Base-by-base conservation (phyloP, 306 rosid species). In the Carpinus viminea region DNA sequence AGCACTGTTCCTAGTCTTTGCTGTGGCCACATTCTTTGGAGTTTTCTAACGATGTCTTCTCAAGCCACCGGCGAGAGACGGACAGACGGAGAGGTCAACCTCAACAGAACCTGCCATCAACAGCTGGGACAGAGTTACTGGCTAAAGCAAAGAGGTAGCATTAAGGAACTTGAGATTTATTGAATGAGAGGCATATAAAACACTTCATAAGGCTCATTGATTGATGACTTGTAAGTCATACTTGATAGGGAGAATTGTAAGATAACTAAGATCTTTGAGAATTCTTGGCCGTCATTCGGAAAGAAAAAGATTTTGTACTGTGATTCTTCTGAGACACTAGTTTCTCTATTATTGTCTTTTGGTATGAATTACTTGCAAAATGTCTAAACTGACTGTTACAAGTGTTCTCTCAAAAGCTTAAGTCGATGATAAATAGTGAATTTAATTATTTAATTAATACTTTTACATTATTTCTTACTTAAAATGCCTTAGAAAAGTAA, bases 21-120 rank as follows among this genome's bases (percentile, higher is more conserved):
- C 98, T 7, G 82, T 86, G 69, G 99, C 99, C 82, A 96, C 97
- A 60, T 86, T 93, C 81, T 88, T 91, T 50, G 97, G 97, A 60
- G 89, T 89, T 70, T 96, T 96, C 86, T 96, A 84, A 88, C 83
- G 75, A 61, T 20, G 59, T 73, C 69, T 79, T 79, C 53, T 45
- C 17, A 16, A 36, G 60, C 65, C 55, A 12, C 3, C 31, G 5
- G 47, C 15, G 74, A 21, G 74, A 50, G 50, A 65, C 8, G 7
- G 24, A 50, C 2, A 38, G 36, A 46, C 2, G 10, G 82, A 64
- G 78, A 64, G 2, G 20, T 16, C 68, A 13, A 55, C 41, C 71
- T 48, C 59, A 17, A 17, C 7, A 34, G 52, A 61, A 45, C 45
- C 38, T 7, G 31, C 50, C 43, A 56, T 34, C 34, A 38, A 20